Percentiles rank a stretch among this genome's conserved stretches.
Conservation (phyloP, 2,329 filamentous ascomycete species). For the Dryadomyces sulphureus region DNA sequence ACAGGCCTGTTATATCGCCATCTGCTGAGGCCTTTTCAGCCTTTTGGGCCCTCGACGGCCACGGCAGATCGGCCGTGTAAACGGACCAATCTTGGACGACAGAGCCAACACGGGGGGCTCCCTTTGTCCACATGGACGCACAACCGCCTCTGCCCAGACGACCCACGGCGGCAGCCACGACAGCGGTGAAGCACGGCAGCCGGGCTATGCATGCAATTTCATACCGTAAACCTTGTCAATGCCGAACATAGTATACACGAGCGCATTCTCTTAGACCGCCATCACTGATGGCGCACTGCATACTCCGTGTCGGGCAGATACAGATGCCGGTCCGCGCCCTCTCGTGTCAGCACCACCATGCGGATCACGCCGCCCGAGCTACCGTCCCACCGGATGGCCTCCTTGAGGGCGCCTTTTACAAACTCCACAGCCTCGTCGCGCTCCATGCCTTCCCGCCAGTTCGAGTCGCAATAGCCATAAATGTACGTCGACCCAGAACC, state of each 20-base stretch:
- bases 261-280: background rate
- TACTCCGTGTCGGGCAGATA: slow-evolving; percentile 92
- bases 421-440: slow-evolving; percentile 83
- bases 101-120: slow-evolving; percentile 5
- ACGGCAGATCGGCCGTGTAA: background rate
- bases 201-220: too few relatives aligned
- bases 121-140: background rate
- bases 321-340: slow-evolving; percentile 82
- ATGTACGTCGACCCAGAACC: slow-evolving; percentile 98
- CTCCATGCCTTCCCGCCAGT: slow-evolving; percentile 93
- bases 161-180: background rate
- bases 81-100: background rate
- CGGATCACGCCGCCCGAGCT: slow-evolving; percentile 96
- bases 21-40: background rate
- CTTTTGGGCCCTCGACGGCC: background rate
- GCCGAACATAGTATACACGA: too few relatives aligned
- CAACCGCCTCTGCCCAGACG: too few relatives aligned
- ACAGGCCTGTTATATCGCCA: too few relatives aligned
- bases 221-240: too few relatives aligned
- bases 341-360: slow-evolving; percentile 87
- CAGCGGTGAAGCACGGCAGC: background rate
- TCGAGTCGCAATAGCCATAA: slow-evolving; percentile 93
- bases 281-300: slow-evolving; percentile 50
- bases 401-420: slow-evolving; percentile 77
- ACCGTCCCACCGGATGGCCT: slow-evolving; percentile 99